Evolutionary conservation across 2,329 filamentous ascomycete genomes (phyloP).

Genomic region (Escovopsis sp.): DNA sequence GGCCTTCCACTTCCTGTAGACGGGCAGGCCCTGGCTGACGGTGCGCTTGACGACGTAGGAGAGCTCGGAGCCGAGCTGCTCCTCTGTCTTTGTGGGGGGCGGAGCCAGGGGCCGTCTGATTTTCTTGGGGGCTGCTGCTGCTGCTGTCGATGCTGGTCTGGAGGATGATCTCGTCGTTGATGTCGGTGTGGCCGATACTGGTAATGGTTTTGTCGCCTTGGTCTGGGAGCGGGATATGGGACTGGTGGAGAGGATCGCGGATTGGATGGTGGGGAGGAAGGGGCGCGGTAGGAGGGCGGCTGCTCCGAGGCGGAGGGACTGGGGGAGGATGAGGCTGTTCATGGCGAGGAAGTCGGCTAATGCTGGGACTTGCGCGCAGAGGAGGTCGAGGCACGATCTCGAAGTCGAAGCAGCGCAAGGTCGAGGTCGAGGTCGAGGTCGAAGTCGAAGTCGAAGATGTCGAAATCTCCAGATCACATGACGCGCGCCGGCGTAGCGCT

Average conservation of each 20-base stretch:
- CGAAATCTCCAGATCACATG: slow-evolving; percentile 23
- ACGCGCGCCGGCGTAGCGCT: slow-evolving; percentile 8
- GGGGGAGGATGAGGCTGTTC: slow-evolving; percentile 12
- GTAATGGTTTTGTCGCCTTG: slow-evolving; percentile 8
- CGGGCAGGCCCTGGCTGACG: slow-evolving; percentile 51
- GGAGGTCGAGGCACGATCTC: neutral
- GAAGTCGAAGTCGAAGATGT: slow-evolving; percentile 13
- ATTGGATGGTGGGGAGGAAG: slow-evolving; percentile 8
- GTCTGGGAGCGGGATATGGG: slow-evolving; percentile 1
- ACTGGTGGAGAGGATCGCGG: slow-evolving; percentile 10
- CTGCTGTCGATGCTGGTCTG: slow-evolving; percentile 3
- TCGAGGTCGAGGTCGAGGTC: neutral
- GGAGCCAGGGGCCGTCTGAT: slow-evolving; percentile 15
- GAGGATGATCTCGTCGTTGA: slow-evolving; percentile 14
- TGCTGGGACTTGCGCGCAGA: too few species aligned
- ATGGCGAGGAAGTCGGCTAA: slow-evolving; percentile 9
- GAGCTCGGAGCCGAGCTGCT: slow-evolving; percentile 13
- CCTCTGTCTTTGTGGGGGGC: slow-evolving; percentile 16
- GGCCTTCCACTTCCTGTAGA: slow-evolving; percentile 61
- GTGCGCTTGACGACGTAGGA: slow-evolving; percentile 64
- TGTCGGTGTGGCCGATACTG: slow-evolving; percentile 9
- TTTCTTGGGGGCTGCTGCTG: too few species aligned
- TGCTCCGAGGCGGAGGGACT: slow-evolving; percentile 11
- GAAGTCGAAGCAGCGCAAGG: neutral
- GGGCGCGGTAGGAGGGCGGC: slow-evolving; percentile 7